Conservation (phyloP, 108 stramenopile species). For the Phaeodactylum tricornutum region DNA sequence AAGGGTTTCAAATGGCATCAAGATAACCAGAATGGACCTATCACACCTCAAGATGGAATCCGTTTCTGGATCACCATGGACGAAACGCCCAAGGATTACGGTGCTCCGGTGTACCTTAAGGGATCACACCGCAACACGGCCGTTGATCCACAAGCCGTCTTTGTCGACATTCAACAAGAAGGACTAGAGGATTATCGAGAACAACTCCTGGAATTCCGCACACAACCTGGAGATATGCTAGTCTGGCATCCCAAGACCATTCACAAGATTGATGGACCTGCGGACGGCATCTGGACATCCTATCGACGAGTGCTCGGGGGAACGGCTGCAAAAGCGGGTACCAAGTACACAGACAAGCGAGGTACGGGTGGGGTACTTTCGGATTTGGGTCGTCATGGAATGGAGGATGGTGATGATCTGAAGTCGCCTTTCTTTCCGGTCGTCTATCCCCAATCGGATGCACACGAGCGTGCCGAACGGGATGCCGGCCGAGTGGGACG, state of each 20-base stretch:
- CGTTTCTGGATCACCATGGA: slow-evolving; percentile 94
- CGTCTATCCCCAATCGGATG: slow-evolving; percentile 66
- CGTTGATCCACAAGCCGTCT: slow-evolving; percentile 72
- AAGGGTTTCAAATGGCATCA: slow-evolving; percentile 95
- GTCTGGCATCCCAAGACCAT: slow-evolving; percentile 90
- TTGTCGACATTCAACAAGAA: slow-evolving; percentile 76
- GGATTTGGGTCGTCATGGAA: slow-evolving; percentile 76
- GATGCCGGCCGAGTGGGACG: slow-evolving; percentile 73
- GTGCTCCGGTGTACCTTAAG: slow-evolving; percentile 88
- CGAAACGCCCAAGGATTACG: slow-evolving; percentile 82
- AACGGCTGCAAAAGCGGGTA: slow-evolving; percentile 68
- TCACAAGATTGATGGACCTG: slow-evolving; percentile 89
- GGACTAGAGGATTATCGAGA: slow-evolving; percentile 73
- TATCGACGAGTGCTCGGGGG: slow-evolving; percentile 85
- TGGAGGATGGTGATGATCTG: slow-evolving; percentile 56
- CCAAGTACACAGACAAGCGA: slow-evolving; percentile 71
- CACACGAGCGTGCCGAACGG: slow-evolving; percentile 42
- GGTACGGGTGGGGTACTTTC: slow-evolving; percentile 80
- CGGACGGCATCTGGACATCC: slow-evolving; percentile 81
- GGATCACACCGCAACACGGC: slow-evolving; percentile 70
- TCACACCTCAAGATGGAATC: slow-evolving; percentile 73
- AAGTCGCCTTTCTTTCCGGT: slow-evolving; percentile 75
- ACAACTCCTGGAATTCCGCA: slow-evolving; percentile 58
- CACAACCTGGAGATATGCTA: slow-evolving; percentile 87
- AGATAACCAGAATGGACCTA: slow-evolving; percentile 93